Percentiles rank a stretch among this genome's conserved stretches.
Conservation (phyloP, 169 alveolate species). For the Plasmodium yoelii region DNA sequence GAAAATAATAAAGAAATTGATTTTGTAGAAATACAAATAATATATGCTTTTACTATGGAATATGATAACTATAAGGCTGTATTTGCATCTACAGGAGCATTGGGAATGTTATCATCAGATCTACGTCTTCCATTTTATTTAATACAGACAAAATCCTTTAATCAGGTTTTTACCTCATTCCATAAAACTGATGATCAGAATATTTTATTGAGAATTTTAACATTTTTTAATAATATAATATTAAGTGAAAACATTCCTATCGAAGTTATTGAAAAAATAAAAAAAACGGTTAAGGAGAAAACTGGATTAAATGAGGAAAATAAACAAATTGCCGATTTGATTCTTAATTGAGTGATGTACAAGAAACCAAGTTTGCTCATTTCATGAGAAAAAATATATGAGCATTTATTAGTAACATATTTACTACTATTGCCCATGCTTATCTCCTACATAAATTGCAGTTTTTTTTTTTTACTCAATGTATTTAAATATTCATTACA, state of each 20-base stretch:
- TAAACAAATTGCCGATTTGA: slow-evolving; percentile 53
- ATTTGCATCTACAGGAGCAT: slow-evolving; percentile 71
- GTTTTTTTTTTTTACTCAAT: no score
- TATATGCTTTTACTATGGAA: slow-evolving; percentile 68
- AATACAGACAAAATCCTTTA: slow-evolving; percentile 40
- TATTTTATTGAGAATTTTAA: slow-evolving; percentile 68
- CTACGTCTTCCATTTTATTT: slow-evolving; percentile 61
- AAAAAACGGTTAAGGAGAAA: slow-evolving; percentile 22
- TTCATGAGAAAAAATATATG: no score
- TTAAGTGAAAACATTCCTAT: slow-evolving; percentile 42
- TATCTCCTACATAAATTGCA: no score
- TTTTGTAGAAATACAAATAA: slow-evolving; percentile 72
- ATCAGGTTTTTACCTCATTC: slow-evolving; percentile 50
- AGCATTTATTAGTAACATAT: no score
- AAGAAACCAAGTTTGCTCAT: not conserved
- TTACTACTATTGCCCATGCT: no score
- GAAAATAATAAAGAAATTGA: slow-evolving; percentile 26
- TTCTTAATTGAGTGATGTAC: slow-evolving; percentile 21
- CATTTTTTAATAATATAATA: slow-evolving; percentile 66
- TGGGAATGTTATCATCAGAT: slow-evolving; percentile 69
- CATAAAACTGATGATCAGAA: slow-evolving; percentile 45
- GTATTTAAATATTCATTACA: no score
- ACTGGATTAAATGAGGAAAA: slow-evolving; percentile 53
- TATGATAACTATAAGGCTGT: slow-evolving; percentile 51
- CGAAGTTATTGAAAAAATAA: slow-evolving; percentile 24